These are phyloP conservation scores for Xylariaceae sp. DNA, from an alignment of 2,329 filamentous ascomycete species.

Conservation along the genomic window DNA sequence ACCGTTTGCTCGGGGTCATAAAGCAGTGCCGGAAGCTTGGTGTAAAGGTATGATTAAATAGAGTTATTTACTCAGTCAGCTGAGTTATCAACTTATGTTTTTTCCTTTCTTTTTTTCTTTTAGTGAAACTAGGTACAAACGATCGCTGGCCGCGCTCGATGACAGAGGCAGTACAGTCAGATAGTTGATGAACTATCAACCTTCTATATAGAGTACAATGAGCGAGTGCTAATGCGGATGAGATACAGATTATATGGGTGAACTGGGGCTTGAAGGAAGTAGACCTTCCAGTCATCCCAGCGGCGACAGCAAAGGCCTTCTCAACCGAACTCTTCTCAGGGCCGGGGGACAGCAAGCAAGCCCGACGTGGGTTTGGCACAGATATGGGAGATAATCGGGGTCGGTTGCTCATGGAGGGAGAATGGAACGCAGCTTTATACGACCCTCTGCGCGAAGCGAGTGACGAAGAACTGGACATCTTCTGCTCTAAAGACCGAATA, in stretches of 20 bases:
- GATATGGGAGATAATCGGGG: slow-evolving; percentile 43
- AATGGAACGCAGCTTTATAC: slow-evolving; percentile 54
- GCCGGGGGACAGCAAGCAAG: slow-evolving; percentile 12
- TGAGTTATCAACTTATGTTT: not conserved
- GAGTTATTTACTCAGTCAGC: too few relatives aligned
- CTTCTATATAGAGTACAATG: not conserved
- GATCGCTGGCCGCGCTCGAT: not conserved
- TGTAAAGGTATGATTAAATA: slow-evolving; percentile 35
- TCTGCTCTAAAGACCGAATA: slow-evolving; percentile 55
- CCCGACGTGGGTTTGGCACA: slow-evolving; percentile 39
- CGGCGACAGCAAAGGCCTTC: slow-evolving; percentile 46
- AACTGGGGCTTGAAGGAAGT: slow-evolving; percentile 52
- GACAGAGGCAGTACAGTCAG: not conserved
- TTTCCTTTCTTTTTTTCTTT: not conserved
- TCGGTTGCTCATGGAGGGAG: slow-evolving; percentile 45
- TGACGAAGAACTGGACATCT: slow-evolving; percentile 39
- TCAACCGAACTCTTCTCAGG: slow-evolving; percentile 33
- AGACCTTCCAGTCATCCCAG: slow-evolving; percentile 48
- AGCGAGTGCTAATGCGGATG: too few relatives aligned
- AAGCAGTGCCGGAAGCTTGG: slow-evolving; percentile 45
- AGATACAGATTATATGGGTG: slow-evolving; percentile 23
- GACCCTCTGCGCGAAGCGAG: slow-evolving; percentile 40
- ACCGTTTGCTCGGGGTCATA: slow-evolving; percentile 39
- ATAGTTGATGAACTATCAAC: not conserved
- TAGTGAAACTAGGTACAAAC: not conserved